Evolutionary conservation across 805 yeast genomes (phyloP).

Genomic region (Candida glaebosa): DNA sequence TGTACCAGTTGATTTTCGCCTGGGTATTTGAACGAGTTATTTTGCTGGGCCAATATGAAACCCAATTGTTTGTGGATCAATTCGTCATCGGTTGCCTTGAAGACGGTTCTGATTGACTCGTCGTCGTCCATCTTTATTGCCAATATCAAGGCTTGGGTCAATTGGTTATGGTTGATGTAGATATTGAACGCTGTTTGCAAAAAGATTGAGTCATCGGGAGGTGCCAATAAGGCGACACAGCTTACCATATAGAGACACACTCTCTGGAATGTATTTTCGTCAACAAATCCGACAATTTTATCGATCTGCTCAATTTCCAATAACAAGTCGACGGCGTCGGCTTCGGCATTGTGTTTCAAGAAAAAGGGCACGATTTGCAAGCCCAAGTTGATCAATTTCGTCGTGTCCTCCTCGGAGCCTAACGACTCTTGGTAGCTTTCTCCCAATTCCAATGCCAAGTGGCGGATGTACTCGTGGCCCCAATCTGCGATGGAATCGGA

Average conservation of each 20-base stretch:
- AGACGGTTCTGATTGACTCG: slow-evolving; percentile 70
- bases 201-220: slow-evolving; percentile 86
- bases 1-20: slow-evolving; percentile 69
- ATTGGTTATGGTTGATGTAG: slow-evolving; percentile 71
- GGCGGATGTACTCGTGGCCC: slow-evolving; percentile 99
- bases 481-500: slow-evolving; percentile 68
- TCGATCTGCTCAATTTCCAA: slow-evolving; percentile 87
- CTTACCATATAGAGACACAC: slow-evolving; percentile 93
- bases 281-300: slow-evolving; percentile 78
- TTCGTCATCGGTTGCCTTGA: slow-evolving; percentile 72
- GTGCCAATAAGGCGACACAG: slow-evolving; percentile 94
- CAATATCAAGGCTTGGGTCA: slow-evolving; percentile 84
- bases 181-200: slow-evolving; percentile 85
- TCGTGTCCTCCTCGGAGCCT: slow-evolving; percentile 33
- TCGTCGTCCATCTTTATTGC: slow-evolving; percentile 90
- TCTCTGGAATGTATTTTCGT: slow-evolving; percentile 76
- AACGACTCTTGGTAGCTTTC: slow-evolving; percentile 63
- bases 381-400: slow-evolving; percentile 59
- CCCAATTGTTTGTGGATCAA: slow-evolving; percentile 86
- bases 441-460: slow-evolving; percentile 92
- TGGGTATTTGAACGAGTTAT: slow-evolving; percentile 66
- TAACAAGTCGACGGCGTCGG: slow-evolving; percentile 93
- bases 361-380: slow-evolving; percentile 83
- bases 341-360: slow-evolving; percentile 93
- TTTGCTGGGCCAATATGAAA: slow-evolving; percentile 82